phyloP scores from a whole-genome alignment of 306 rosid species.

The Senna siamea region DNA sequence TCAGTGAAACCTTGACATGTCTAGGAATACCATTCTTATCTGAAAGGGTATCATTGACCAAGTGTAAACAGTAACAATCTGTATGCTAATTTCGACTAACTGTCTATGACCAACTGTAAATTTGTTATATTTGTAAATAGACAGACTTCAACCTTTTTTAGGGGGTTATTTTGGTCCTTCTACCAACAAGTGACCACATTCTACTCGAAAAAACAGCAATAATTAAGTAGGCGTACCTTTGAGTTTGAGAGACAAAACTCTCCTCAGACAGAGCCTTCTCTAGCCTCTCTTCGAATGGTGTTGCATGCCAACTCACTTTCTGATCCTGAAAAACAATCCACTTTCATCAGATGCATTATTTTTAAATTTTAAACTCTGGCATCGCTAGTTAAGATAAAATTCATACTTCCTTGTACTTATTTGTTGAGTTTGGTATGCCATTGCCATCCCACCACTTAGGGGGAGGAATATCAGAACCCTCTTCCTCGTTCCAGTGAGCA shows the following conservation, averaged over 20 bases:
- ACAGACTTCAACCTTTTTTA: no score
- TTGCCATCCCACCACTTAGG: slow-evolving; percentile 84
- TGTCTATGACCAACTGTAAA: not conserved
- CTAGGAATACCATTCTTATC: not conserved
- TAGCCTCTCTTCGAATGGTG: slow-evolving; percentile 88
- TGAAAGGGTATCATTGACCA: not conserved
- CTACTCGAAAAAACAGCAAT: not conserved
- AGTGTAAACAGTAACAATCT: not conserved
- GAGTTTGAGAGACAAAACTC: slow-evolving; percentile 56
- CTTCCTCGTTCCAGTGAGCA: slow-evolving; percentile 75
- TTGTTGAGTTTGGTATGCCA: slow-evolving; percentile 93
- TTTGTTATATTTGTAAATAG: no score
- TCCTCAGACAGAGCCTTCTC: slow-evolving; percentile 88
- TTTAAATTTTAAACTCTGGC: slow-evolving; percentile 11
- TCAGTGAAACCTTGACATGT: not conserved
- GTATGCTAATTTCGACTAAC: slow-evolving; percentile 4
- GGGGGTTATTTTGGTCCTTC: no score
- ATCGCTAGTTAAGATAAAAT: slow-evolving; percentile 7
- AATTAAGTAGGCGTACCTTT: slow-evolving; percentile 47
- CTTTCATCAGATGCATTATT: slow-evolving; percentile 26
- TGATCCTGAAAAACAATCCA: slow-evolving; percentile 67
- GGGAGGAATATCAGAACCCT: slow-evolving; percentile 55
- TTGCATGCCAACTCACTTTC: slow-evolving; percentile 96
- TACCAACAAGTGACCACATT: not conserved
- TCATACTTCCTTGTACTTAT: slow-evolving; percentile 86